phyloP scores from a whole-genome alignment of 83 land plant genomes.

The Picea mariana region DNA sequence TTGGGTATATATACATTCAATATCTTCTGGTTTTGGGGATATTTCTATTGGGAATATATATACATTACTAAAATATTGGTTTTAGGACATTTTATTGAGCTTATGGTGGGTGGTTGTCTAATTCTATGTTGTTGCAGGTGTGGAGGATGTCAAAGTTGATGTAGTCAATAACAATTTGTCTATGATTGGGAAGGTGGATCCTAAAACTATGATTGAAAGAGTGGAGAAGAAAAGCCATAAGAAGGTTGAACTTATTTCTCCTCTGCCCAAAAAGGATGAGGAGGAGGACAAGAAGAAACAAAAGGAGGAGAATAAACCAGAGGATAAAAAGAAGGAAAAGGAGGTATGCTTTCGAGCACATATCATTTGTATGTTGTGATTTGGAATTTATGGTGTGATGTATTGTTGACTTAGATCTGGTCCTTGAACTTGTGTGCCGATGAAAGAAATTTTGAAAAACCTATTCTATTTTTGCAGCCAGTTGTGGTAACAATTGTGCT shows the following conservation, averaged over 20 bases:
- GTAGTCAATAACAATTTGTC: no score
- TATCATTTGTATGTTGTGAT: not conserved
- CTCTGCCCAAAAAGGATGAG: conserved; percentile 41
- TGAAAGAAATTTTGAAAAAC: not conserved
- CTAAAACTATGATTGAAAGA: not conserved
- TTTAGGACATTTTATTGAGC: no score
- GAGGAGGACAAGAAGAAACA: conserved; percentile 32
- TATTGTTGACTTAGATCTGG: conserved; percentile 7
- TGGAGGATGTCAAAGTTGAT: no score
- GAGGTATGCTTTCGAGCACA: not conserved
- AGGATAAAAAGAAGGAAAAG: not conserved
- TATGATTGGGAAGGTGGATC: no score
- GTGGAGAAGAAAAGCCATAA: conserved; percentile 47
- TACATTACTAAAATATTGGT: no score
- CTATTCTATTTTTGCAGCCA: no score
- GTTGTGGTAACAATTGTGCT: no score
- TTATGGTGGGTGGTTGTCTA: no score
- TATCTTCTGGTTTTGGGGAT: no score
- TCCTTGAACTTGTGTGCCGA: not conserved
- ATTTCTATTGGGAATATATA: no score
- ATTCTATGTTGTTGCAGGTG: no score
- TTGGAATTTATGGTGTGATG: not conserved
- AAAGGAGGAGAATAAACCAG: not conserved
- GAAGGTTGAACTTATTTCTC: conserved; percentile 52
- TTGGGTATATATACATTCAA: no score